Evolutionary conservation across 352 stramenopile genomes (phyloP).

Genomic region (Pythium grandisporangium): DNA sequence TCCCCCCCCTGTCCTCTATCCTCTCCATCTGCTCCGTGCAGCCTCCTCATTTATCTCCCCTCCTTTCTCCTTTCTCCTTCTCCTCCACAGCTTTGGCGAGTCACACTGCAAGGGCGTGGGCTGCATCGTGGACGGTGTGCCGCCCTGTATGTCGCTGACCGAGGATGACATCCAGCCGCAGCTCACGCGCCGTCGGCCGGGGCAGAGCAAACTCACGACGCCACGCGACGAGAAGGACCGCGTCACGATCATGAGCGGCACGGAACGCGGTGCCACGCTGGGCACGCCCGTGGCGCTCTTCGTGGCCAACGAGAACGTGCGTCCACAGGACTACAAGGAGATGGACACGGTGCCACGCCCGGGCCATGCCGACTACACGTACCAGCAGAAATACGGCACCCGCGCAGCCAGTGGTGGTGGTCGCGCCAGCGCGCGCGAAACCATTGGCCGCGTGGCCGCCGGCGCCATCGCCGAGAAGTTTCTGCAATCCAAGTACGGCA

Average conservation of each 20-base stretch:
- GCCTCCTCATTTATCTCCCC: too few relatives aligned
- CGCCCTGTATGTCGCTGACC: slow-evolving; percentile 92
- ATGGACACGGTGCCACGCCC: slow-evolving; percentile 90
- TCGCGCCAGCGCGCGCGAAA: slow-evolving; percentile 94
- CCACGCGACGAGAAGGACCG: slow-evolving; percentile 96
- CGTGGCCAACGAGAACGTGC: slow-evolving; percentile 97
- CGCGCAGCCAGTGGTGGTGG: slow-evolving; percentile 95
- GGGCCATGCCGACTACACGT: slow-evolving; percentile 97
- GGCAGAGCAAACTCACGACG: slow-evolving; percentile 97
- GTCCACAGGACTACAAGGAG: slow-evolving; percentile 95
- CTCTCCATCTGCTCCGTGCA: background rate
- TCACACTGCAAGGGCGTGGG: slow-evolving; percentile 97
- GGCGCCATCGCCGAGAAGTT: slow-evolving; percentile 96
- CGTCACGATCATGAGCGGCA: slow-evolving; percentile 97
- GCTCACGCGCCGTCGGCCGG: slow-evolving; percentile 94
- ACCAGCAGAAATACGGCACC: slow-evolving; percentile 99
- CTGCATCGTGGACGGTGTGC: slow-evolving; percentile 96
- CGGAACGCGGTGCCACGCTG: slow-evolving; percentile 89
- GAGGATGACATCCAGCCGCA: slow-evolving; percentile 96
- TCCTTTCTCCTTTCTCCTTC: too few relatives aligned
- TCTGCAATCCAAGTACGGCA: slow-evolving; percentile 89
- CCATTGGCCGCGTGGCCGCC: slow-evolving; percentile 96
- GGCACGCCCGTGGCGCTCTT: slow-evolving; percentile 97
- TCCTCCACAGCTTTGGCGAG: slow-evolving; percentile 94
- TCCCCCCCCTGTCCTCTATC: background rate